Base-by-base conservation (phyloP, 139 green algal species). In the Chlorella sp. region DNA sequence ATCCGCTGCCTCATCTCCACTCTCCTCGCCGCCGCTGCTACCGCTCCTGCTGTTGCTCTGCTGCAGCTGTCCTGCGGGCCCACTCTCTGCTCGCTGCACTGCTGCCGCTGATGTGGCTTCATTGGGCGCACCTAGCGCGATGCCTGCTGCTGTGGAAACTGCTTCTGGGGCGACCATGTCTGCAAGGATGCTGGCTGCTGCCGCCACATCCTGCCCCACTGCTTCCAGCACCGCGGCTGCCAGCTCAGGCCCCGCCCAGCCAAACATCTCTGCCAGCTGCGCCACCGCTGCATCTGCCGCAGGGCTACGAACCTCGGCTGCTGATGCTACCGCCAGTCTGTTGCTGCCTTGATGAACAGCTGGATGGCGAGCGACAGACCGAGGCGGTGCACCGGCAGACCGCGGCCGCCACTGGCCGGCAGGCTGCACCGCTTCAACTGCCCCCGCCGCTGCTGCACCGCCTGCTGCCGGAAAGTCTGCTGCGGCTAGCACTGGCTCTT, bases 201-300 rank as follows among this genome's bases (percentile, higher is more conserved):
- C 41, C 0, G 36, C 77, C 16, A 64, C 60, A 40, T 83, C 77
- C 2, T 41, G 38, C 16, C n/a, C 40, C 22, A 32, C 41, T 19
- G 77, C 77, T 0, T 56, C 77, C 28, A 83, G 58, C 41, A 83
- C 77, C 4, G 60, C 40, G 8, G 32, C 40, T 16, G 46, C 77
- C 26, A 83, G 77, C 77, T 83, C 77, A 28, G 13, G 28, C 28
- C 77, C 77, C 3, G 77, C 77, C 77, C 77, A 83, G 13, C 40
- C 40, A 20, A 74, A 43, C 38, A 34, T 26, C 4, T 43, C 40
- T 8, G 73, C 60, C 14, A 83, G 77, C 77, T 34, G 76, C 36
- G 70, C 26, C 22, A 24, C 20, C 22, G 70, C 40, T 24, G 70
- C 24, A 20, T 11, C 22, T 30, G 40, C 9, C 7, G 70, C 3